phyloP scores from a whole-genome alignment of 2,329 filamentous ascomycete genomes.

The Metarhizium anisopliae region DNA sequence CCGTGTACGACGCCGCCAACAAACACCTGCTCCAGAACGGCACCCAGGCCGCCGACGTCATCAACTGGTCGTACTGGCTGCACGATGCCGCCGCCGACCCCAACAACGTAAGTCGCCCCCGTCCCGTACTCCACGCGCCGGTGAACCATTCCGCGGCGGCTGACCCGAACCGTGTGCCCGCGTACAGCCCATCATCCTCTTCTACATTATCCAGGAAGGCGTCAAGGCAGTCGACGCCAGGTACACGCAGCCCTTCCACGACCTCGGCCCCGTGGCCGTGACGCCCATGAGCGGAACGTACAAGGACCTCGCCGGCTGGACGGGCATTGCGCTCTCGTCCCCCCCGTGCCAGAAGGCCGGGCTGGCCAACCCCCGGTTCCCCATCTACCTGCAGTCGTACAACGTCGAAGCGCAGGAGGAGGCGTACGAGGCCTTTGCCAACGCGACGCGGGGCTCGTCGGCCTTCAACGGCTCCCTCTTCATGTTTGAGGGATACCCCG shows the following conservation, averaged over 20 bases:
- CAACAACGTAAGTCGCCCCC: conserved; percentile 18
- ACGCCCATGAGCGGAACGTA: conserved; percentile 29
- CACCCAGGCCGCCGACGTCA: conserved; percentile 32
- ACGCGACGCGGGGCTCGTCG: conserved; percentile 14
- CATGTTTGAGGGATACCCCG: conserved; percentile 45
- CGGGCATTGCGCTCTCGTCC: conserved; percentile 25
- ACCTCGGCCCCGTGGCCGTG: conserved; percentile 27
- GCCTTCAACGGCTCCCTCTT: conserved; percentile 29
- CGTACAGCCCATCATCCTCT: conserved; percentile 21
- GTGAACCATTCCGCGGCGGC: no score
- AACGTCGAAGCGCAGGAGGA: conserved; percentile 19
- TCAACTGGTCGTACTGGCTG: conserved; percentile 42
- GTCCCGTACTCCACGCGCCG: no score
- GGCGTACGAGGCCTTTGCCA: conserved; percentile 24
- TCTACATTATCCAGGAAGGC: conserved; percentile 34
- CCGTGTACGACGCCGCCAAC: conserved; percentile 30
- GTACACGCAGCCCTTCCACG: conserved; percentile 33
- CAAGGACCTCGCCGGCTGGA: conserved; percentile 34
- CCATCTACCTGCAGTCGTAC: conserved; percentile 32
- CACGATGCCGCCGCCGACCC: conserved; percentile 30
- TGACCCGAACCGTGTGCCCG: background rate
- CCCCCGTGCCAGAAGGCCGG: conserved; percentile 33
- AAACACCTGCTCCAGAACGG: conserved; percentile 32
- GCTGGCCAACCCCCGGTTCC: conserved; percentile 31
- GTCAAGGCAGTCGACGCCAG: conserved; percentile 26